Evolutionary conservation across 2,329 filamentous ascomycete genomes (phyloP).

Genomic region (Pseudofabraea citricarpa): DNA sequence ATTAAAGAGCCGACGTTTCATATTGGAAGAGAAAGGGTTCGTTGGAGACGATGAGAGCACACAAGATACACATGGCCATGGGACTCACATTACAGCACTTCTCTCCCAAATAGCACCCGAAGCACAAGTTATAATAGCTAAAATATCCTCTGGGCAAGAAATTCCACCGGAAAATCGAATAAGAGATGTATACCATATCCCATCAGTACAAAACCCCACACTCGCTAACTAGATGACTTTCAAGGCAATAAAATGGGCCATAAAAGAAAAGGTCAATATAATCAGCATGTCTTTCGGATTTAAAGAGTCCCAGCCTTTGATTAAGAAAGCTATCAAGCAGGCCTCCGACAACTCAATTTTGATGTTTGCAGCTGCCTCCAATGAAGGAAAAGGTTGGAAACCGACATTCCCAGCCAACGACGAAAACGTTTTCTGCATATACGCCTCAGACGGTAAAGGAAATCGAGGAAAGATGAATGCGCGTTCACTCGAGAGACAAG

Average conservation of each 20-base stretch:
- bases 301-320: background rate
- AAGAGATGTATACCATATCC: background rate
- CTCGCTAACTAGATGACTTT: background rate
- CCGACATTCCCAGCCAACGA: conserved; percentile 5
- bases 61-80: background rate
- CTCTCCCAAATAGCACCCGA: background rate
- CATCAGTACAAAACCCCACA: background rate
- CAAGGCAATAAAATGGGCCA: conserved; percentile 1
- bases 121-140: background rate
- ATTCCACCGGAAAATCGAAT: background rate
- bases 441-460: conserved; percentile 8
- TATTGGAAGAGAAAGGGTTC: background rate
- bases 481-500: background rate
- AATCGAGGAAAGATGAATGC: conserved; percentile 9
- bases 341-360: conserved; percentile 2
- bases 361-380: conserved; percentile 11
- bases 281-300: conserved; percentile 15
- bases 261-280: conserved; percentile 12
- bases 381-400: conserved; percentile 6
- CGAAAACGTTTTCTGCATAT: conserved; percentile 8
- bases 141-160: background rate
- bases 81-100: background rate
- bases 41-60: background rate
- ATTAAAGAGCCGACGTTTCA: background rate
- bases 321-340: conserved; percentile 1